These are phyloP conservation scores for Dacryopinax spathularia DNA, from an alignment of 768 basidiomycete genomes.

Conservation along the genomic window DNA sequence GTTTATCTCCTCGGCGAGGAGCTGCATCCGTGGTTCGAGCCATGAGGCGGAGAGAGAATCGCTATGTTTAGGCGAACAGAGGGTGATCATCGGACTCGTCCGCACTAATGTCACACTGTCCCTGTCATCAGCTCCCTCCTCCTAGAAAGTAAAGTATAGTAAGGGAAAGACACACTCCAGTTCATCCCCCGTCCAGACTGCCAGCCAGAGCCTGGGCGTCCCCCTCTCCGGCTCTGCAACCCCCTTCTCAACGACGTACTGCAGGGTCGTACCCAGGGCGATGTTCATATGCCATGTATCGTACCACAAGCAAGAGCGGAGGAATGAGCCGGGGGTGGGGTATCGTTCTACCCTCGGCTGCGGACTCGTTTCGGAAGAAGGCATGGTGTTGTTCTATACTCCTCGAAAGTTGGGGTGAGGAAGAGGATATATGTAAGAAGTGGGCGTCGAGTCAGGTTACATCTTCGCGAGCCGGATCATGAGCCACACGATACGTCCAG, in stretches of 20 bases:
- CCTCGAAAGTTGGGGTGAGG: not conserved
- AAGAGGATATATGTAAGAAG: not conserved
- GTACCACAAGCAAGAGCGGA: not conserved
- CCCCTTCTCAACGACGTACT: not conserved
- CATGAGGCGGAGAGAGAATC: not conserved
- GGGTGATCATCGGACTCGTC: not conserved
- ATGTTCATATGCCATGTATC: not conserved
- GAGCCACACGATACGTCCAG: no score
- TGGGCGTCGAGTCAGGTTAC: no score
- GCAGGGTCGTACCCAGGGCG: not conserved
- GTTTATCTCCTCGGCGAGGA: not conserved
- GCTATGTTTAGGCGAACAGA: not conserved
- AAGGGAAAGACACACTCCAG: not conserved
- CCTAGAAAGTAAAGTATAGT: not conserved
- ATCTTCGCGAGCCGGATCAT: no score
- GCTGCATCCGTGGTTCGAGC: not conserved
- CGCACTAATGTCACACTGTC: not conserved
- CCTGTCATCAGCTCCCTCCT: not conserved
- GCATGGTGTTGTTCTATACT: not conserved
- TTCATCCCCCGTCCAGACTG: not conserved
- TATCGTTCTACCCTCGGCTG: not conserved
- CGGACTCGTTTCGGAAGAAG: not conserved
- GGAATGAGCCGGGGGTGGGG: not conserved
- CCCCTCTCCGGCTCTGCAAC: not conserved
- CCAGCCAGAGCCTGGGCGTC: not conserved